These are phyloP conservation scores for Cystobasidium slooffiae DNA, from an alignment of 1,284 basidiomycete genomes.

Conservation along the genomic window DNA sequence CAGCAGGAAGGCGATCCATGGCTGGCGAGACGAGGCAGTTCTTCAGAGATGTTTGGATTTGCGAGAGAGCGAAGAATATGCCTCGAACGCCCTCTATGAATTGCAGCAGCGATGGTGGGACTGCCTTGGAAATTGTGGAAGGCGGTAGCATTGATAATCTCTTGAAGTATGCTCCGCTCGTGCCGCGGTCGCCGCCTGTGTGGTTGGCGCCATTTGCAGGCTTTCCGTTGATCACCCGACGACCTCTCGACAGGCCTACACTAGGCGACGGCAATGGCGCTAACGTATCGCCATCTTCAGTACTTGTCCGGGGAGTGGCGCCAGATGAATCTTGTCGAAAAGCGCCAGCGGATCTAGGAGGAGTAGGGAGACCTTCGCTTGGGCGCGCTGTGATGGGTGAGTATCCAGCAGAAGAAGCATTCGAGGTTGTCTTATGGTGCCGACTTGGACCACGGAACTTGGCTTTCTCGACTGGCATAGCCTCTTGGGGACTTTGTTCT, in stretches of 20 bases:
- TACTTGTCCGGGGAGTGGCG: background rate
- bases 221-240: constrained; percentile 1
- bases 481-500: background rate
- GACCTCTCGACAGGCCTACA: constrained; percentile 4
- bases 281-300: constrained; percentile 19
- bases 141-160: constrained; percentile 75
- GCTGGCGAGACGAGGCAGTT: constrained; percentile 86
- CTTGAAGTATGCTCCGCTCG: constrained; percentile 81
- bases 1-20: constrained; percentile 80
- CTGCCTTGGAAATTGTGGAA: constrained; percentile 68
- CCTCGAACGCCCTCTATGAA: constrained; percentile 88
- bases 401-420: constrained; percentile 9
- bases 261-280: constrained; percentile 19
- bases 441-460: background rate
- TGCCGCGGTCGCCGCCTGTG: constrained; percentile 66
- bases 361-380: constrained; percentile 17
- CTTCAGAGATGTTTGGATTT: constrained; percentile 85
- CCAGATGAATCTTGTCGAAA: constrained; percentile 9
- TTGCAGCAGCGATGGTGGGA: constrained; percentile 73
- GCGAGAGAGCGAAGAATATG: constrained; percentile 88
- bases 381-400: constrained; percentile 30
- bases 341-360: constrained; percentile 17
- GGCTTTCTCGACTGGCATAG: background rate
- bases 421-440: constrained; percentile 18
- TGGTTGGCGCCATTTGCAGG: constrained; percentile 14